Percentiles rank a stretch among this genome's conserved stretches.
phyloP scores from a whole-genome alignment of 2,329 filamentous ascomycete genomes.

The Phaeoacremonium minimum region DNA sequence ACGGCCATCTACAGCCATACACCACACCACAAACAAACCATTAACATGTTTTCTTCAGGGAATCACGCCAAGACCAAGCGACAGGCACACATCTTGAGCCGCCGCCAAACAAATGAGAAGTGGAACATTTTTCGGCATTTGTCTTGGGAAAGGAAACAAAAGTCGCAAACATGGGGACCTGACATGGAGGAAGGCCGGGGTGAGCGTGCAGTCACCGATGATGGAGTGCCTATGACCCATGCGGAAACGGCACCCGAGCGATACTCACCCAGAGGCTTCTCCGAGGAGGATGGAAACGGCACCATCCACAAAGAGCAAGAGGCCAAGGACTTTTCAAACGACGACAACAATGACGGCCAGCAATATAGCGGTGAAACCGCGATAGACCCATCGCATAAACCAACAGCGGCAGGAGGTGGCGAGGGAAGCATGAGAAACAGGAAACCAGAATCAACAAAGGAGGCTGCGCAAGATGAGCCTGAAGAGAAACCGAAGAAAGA shows the following conservation, averaged over 20 bases:
- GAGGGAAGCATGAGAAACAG: constrained; percentile 9
- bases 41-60: constrained; percentile 28
- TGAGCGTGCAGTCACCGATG: constrained; percentile 11
- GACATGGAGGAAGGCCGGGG: constrained; percentile 17
- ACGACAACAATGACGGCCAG: constrained; percentile 13
- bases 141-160: constrained; percentile 23
- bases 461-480: constrained; percentile 18
- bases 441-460: constrained; percentile 11
- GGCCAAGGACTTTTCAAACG: constrained; percentile 16
- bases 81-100: constrained; percentile 36
- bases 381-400: constrained; percentile 4
- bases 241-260: constrained; percentile 20
- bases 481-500: constrained; percentile 36
- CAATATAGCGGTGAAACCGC: constrained; percentile 14
- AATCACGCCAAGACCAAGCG: constrained; percentile 40
- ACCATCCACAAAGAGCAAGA: constrained; percentile 3
- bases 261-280: constrained; percentile 2
- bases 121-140: constrained; percentile 42
- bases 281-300: background rate
- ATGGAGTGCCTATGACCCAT: constrained; percentile 29
- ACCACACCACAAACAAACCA: constrained; percentile 4
- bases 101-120: constrained; percentile 28
- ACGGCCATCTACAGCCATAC: background rate
- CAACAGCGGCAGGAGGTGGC: constrained; percentile 1
- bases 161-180: background rate